Conservation (phyloP, 83 land plant species). For the Diphasiastrum complanatum region DNA sequence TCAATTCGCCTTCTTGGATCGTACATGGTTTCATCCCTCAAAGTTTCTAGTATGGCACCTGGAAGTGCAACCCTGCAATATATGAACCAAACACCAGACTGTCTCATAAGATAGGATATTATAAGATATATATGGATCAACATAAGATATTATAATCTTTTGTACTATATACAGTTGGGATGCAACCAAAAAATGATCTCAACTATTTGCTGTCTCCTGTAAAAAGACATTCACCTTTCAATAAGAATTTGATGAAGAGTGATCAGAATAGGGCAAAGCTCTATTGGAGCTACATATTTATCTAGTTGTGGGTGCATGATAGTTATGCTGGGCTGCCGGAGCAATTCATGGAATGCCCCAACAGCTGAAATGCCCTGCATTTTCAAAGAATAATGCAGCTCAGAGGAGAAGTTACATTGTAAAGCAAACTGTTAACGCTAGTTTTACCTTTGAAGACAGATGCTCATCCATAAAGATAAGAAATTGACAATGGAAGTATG, state of each 20-base stretch:
- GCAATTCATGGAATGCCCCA: conserved; percentile 45
- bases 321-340: conserved; percentile 42
- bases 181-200: too few species aligned
- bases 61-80: conserved; percentile 46
- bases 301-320: conserved; percentile 43
- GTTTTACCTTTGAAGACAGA: neutral
- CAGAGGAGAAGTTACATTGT: neutral
- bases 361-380: conserved; percentile 58
- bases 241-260: conserved; percentile 41
- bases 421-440: neutral
- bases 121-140: too few species aligned
- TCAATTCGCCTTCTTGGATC: conserved; percentile 69
- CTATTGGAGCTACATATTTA: conserved; percentile 42
- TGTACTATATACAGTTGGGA: too few species aligned
- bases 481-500: neutral
- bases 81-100: too few species aligned
- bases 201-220: too few species aligned
- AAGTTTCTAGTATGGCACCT: conserved; percentile 51
- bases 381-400: neutral
- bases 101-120: too few species aligned
- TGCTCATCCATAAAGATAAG: neutral
- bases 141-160: too few species aligned
- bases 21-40: conserved; percentile 61
- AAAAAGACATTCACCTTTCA: too few species aligned
- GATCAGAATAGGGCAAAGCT: conserved; percentile 46